Evolutionary conservation across 169 alveolate species (phyloP).

Genomic region (Eimeria falciformis): DNA sequence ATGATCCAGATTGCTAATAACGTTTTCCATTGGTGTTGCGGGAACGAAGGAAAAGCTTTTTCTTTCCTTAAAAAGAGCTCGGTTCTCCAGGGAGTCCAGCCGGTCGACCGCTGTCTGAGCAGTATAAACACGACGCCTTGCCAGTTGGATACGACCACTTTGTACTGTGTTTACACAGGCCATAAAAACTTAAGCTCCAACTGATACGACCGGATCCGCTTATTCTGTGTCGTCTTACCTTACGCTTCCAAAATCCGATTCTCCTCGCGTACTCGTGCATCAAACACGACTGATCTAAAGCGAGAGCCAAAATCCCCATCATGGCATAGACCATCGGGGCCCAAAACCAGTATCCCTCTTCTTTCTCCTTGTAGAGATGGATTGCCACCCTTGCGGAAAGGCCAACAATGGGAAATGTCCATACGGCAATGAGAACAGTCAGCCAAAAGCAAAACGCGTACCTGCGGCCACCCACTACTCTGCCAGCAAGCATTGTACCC

Average conservation of each 20-base stretch:
- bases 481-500: too few species aligned
- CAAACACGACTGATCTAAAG: neutral
- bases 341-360: neutral
- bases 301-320: neutral
- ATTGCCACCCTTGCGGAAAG: neutral
- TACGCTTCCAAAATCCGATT: neutral
- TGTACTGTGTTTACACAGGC: too few species aligned
- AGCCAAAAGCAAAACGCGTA: neutral
- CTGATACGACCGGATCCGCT: too few species aligned
- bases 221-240: neutral
- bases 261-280: neutral
- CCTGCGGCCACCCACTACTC: constrained; percentile 16
- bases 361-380: neutral
- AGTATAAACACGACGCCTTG: too few species aligned
- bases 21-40: constrained; percentile 17
- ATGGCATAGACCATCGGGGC: neutral
- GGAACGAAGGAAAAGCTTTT: neutral
- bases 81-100: constrained; percentile 22
- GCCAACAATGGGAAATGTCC: neutral
- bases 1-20: neutral
- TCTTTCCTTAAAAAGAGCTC: neutral
- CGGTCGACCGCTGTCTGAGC: constrained; percentile 45
- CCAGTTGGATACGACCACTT: too few species aligned
- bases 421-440: too few species aligned
- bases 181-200: too few species aligned